phyloP scores from a whole-genome alignment of 768 basidiomycete species.

The Lentinula sp. region DNA sequence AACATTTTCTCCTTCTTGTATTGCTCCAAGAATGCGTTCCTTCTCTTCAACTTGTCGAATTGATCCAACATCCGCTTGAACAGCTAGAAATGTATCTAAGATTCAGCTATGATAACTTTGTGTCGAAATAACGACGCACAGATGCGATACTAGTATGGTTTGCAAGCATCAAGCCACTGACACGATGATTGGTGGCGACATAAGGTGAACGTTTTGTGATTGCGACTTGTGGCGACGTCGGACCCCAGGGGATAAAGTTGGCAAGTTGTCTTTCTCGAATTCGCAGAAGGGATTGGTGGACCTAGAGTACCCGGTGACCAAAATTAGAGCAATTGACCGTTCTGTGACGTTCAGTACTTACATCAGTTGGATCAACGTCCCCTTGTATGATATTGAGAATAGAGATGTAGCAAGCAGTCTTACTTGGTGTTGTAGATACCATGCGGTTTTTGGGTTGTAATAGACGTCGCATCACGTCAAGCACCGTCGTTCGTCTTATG shows the following conservation, averaged over 20 bases:
- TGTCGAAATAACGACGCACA: conserved; percentile 36
- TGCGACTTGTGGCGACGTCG: conserved; percentile 96
- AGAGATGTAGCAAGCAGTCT: conserved; percentile 93
- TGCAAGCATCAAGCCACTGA: conserved; percentile 97
- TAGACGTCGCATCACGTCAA: conserved; percentile 97
- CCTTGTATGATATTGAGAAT: conserved; percentile 98
- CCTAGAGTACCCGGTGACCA: conserved; percentile 36
- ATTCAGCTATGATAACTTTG: background rate
- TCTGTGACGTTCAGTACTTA: conserved; percentile 27
- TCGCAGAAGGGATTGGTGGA: conserved; percentile 93
- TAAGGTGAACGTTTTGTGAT: conserved; percentile 89
- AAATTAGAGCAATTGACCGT: conserved; percentile 5
- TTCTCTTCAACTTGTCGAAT: conserved; percentile 79
- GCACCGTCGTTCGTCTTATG: conserved; percentile 91
- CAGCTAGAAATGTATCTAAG: conserved; percentile 39
- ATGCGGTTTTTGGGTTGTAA: conserved; percentile 98
- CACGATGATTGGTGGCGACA: conserved; percentile 82
- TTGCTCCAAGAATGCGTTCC: conserved; percentile 94
- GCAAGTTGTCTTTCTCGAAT: conserved; percentile 96
- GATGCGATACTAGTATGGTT: conserved; percentile 99
- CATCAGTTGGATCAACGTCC: conserved; percentile 97
- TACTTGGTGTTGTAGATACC: conserved; percentile 91
- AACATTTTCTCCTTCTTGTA: conserved; percentile 98
- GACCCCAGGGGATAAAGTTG: conserved; percentile 99
- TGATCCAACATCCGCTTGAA: conserved; percentile 97